Percentiles rank a stretch among this genome's conserved stretches.
These are phyloP conservation scores for Cutaneotrichosporon sp. DNA, from an alignment of 1,284 basidiomycete species.

Conservation along the genomic window DNA sequence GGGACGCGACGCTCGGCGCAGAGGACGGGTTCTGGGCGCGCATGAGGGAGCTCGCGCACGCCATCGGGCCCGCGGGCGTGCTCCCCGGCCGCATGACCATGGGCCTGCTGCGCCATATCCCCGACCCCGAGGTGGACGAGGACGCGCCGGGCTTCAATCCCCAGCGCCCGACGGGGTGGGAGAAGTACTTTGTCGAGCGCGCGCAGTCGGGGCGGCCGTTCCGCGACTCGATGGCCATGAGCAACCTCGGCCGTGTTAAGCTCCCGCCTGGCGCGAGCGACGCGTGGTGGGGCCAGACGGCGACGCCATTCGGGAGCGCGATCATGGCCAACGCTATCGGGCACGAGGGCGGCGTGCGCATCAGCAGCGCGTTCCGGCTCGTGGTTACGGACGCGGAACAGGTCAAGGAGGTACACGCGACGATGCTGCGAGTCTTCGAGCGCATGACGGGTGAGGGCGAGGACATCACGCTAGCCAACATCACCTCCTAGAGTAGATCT, in stretches of 20 bases:
- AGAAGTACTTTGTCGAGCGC: constrained; percentile 36
- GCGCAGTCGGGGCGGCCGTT: constrained; percentile 20
- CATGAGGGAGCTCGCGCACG: not conserved
- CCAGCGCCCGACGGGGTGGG: constrained; percentile 41
- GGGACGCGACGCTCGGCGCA: constrained; percentile 11
- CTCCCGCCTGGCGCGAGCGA: constrained; percentile 35
- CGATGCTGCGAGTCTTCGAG: constrained; percentile 14
- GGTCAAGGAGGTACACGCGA: constrained; percentile 2
- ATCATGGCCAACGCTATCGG: constrained; percentile 32
- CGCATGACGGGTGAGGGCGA: constrained; percentile 14
- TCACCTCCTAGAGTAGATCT: constrained; percentile 10
- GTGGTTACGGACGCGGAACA: constrained; percentile 19
- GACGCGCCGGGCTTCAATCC: constrained; percentile 18
- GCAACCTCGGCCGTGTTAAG: constrained; percentile 37
- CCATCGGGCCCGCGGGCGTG: not conserved
- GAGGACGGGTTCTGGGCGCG: constrained; percentile 34
- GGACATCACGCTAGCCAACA: constrained; percentile 14
- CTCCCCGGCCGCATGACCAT: constrained; percentile 28
- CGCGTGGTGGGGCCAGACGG: constrained; percentile 37
- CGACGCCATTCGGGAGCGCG: constrained; percentile 28
- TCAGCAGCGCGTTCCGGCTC: constrained; percentile 34
- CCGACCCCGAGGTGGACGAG: constrained; percentile 25
- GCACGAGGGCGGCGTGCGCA: constrained; percentile 35
- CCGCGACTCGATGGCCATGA: constrained; percentile 28
- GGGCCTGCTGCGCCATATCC: constrained; percentile 40